Evolutionary conservation across 305 asterid species (phyloP).

Genomic region (Ajuga reptans): DNA sequence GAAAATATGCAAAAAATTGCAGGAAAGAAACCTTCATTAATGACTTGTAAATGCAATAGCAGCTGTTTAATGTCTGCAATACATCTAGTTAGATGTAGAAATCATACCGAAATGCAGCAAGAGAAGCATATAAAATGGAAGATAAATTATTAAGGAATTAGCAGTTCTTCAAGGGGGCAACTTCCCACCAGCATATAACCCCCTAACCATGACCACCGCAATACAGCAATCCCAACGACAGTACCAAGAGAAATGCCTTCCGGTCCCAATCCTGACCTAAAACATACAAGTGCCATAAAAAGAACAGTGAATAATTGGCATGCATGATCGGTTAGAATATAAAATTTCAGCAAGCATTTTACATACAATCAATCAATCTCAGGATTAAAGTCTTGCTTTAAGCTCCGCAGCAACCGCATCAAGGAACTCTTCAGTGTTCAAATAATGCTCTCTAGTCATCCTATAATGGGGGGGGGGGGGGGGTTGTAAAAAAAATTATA

Average conservation of each 20-base stretch:
- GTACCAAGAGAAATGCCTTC: conserved; percentile 5
- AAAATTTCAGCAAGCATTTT: background rate
- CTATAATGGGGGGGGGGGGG: conserved; percentile 27
- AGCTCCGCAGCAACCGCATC: conserved; percentile 82
- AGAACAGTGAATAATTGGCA: background rate
- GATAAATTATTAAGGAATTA: conserved; percentile 22
- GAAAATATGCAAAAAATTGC: background rate
- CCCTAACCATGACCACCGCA: background rate
- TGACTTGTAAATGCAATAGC: background rate
- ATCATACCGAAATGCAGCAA: conserved; percentile 11
- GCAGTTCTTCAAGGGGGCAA: conserved; percentile 6
- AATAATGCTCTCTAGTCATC: conserved; percentile 48
- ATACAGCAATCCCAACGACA: conserved; percentile 9
- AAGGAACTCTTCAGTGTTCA: conserved; percentile 78
- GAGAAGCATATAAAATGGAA: conserved; percentile 18
- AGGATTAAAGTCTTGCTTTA: conserved; percentile 54
- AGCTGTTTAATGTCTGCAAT: background rate
- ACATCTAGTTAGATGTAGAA: conserved; percentile 9
- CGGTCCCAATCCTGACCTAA: conserved; percentile 22
- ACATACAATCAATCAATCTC: conserved; percentile 34
- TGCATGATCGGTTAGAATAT: background rate
- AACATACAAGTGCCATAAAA: conserved; percentile 14
- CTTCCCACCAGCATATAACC: conserved; percentile 4
- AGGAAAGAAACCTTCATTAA: background rate
- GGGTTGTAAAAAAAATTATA: too few relatives aligned